Evolutionary conservation across 805 yeast species (phyloP), one percentile per base, ranked within the genome.

Genomic region (Schwanniomyces occidentalis): DNA sequence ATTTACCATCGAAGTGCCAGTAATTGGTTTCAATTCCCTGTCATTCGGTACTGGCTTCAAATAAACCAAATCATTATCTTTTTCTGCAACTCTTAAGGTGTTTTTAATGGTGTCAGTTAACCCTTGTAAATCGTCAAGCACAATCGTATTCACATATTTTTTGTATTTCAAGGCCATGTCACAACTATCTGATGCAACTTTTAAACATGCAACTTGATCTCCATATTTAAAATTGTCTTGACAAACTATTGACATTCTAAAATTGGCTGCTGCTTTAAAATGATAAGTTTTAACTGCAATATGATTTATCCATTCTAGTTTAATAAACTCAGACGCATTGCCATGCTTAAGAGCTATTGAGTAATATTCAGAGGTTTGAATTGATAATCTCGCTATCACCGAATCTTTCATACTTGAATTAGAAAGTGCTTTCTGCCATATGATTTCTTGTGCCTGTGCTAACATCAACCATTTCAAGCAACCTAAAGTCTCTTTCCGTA

Each of bases 381-480:
- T 56, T 0, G 95, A 75, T 28, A 90, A 58, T 46, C 78, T 76
- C 1, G 93, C 72, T 3, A 89, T 59, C 4, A 79, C 63, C 0
- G 82, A 63, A 49, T 84, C 79, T 46, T 80, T 83, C 48, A 76
- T 50, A 8, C 66, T 62, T 12, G 60, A 55, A 24, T 61, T 55
- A 0, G 68, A 57, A 3, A 63, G 34, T 0, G 95, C 88, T 48
- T 81, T 80, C 30, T 75, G 78, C 96, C 96, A 89, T 32, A 83
- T 78, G 8, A 78, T 71, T 51, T 90, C 96, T 57, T 89, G 96
- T 0, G 95, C 93, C 49, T 87, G 95, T 0, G 95, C 93, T 24
- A 85, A 52, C 76, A 76, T 75, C 22, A 88, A 50, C 8, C 54
- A 45, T 23, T 69, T 58, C 34, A 89, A 59, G 12, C 80, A 65